Evolutionary conservation across 1,139 yeast genomes (phyloP).

Genomic region (Blastobotrys petasosporus): DNA sequence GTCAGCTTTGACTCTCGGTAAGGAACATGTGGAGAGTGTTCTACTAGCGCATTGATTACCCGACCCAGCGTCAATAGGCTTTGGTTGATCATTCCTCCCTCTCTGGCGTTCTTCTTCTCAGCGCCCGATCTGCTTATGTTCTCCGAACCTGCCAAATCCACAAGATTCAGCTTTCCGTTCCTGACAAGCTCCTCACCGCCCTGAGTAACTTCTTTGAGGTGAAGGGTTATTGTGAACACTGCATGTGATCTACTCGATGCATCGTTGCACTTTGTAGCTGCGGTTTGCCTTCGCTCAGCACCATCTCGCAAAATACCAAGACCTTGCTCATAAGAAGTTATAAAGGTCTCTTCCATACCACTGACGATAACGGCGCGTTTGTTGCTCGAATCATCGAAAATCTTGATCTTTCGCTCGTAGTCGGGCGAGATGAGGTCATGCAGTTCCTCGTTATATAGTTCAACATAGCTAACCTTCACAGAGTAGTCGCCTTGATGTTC

Average conservation of each 20-base stretch:
- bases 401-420: constrained; percentile 35
- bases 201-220: constrained; percentile 33
- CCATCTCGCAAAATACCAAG: constrained; percentile 43
- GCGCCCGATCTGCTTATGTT: constrained; percentile 79
- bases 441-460: constrained; percentile 68
- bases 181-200: constrained; percentile 48
- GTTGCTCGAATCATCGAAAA: constrained; percentile 38
- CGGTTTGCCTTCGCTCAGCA: constrained; percentile 47
- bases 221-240: constrained; percentile 60
- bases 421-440: constrained; percentile 46
- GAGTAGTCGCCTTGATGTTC: constrained; percentile 43
- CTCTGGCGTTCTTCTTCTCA: constrained; percentile 62
- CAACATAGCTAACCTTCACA: constrained; percentile 65
- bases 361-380: constrained; percentile 33
- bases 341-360: constrained; percentile 41
- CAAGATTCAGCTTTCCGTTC: constrained; percentile 69
- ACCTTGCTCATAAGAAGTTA: constrained; percentile 33
- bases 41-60: constrained; percentile 70
- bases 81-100: constrained; percentile 85
- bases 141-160: constrained; percentile 87
- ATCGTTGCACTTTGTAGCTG: constrained; percentile 59
- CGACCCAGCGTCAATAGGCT: constrained; percentile 76
- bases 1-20: constrained; percentile 83
- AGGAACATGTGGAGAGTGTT: constrained; percentile 62
- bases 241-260: constrained; percentile 59